Evolutionary conservation across 139 green algal genomes (phyloP).

Genomic region (Micractinium sp.): DNA sequence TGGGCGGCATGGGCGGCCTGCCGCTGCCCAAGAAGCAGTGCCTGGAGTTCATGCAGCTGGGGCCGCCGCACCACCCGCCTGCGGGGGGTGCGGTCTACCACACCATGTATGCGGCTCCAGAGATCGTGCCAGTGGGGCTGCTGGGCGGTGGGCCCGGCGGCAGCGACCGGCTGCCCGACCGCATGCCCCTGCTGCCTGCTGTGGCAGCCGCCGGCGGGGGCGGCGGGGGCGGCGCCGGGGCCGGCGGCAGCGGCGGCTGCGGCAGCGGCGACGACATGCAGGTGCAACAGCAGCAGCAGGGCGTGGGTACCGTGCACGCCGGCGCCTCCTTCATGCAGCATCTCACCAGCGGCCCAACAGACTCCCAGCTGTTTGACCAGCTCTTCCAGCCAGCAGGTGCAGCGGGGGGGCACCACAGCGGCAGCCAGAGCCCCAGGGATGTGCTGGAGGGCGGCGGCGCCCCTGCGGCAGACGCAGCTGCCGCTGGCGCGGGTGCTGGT

Average conservation of each 20-base stretch:
- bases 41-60: constrained; percentile 18
- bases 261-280: neutral
- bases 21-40: neutral
- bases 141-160: constrained; percentile 14
- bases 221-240: neutral
- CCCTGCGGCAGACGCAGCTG: neutral
- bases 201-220: neutral
- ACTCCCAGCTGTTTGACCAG: constrained; percentile 7
- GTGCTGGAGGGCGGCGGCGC: neutral
- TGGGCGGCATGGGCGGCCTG: neutral
- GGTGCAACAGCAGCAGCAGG: neutral
- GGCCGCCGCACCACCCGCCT: neutral
- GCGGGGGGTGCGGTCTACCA: neutral
- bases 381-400: neutral
- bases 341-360: neutral
- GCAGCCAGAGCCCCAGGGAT: neutral
- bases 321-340: constrained; percentile 3
- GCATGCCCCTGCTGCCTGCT: neutral
- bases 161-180: constrained; percentile 6
- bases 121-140: constrained; percentile 11
- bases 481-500: neutral
- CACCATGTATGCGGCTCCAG: constrained; percentile 4
- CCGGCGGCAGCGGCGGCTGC: neutral
- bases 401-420: neutral
- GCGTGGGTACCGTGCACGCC: neutral